Conservation (phyloP, 306 rosid species). For the Cucurbita ficifolia region DNA sequence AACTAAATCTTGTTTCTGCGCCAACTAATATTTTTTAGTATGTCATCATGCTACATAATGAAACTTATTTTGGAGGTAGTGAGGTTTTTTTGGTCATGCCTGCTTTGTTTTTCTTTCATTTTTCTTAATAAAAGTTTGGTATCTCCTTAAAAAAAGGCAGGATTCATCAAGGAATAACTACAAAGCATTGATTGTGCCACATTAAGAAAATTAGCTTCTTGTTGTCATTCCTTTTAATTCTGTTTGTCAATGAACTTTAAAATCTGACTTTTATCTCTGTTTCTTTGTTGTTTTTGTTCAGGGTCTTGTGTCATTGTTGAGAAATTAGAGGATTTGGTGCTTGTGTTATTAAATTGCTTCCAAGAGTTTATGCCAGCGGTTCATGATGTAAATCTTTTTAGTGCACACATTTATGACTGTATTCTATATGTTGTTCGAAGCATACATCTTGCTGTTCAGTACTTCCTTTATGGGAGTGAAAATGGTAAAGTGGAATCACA, state of each 20-base stretch:
- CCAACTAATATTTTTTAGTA: background rate
- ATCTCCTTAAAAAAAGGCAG: background rate
- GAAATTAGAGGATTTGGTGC: conserved; percentile 50
- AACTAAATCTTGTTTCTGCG: background rate
- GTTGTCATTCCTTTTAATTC: background rate
- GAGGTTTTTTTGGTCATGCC: too few relatives aligned
- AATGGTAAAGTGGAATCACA: conserved; percentile 21
- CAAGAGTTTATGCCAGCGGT: conserved; percentile 41
- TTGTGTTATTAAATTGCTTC: conserved; percentile 51
- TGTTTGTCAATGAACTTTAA: background rate
- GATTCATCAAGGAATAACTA: background rate
- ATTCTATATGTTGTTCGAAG: conserved; percentile 45
- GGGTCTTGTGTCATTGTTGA: conserved; percentile 35
- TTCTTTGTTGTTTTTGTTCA: conserved; percentile 18
- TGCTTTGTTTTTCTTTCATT: background rate
- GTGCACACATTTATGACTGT: conserved; percentile 53
- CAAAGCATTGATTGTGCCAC: background rate
- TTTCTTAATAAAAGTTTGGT: background rate
- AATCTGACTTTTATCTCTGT: background rate
- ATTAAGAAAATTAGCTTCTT: background rate
- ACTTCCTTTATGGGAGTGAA: conserved; percentile 28
- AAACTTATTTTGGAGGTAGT: background rate
- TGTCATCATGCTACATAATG: background rate
- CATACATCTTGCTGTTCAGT: conserved; percentile 45
- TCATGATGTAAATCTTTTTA: conserved; percentile 29